phyloP scores from a whole-genome alignment of 208 protist species.

The Trypanosomatidae sp. region DNA sequence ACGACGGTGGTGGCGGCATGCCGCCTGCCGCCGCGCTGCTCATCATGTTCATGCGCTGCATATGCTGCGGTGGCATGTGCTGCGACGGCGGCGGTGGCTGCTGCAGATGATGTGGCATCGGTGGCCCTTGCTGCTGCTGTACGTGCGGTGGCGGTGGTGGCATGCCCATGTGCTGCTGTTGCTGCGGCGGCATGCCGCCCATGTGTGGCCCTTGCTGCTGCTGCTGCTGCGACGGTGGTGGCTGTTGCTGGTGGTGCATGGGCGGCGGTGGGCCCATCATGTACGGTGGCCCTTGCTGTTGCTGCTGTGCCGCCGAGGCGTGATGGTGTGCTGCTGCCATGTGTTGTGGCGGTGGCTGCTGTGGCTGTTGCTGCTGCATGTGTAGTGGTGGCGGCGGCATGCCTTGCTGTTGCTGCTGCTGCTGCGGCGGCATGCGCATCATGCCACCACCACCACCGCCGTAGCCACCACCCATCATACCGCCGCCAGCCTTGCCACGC shows the following conservation, averaged over 20 bases:
- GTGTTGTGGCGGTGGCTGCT: background rate
- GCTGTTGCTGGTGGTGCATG: constrained; percentile 8
- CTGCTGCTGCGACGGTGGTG: background rate
- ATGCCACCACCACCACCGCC: background rate
- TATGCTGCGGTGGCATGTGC: no score
- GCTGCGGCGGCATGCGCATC: background rate
- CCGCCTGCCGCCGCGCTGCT: no score
- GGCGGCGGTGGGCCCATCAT: background rate
- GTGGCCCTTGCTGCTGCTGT: constrained; percentile 4
- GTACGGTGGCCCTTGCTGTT: no score
- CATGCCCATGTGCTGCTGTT: background rate
- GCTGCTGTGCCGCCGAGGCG: no score
- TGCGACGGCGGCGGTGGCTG: background rate
- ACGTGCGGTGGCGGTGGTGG: constrained; percentile 2
- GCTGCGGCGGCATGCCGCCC: no score
- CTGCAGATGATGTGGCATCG: background rate
- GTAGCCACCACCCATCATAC: background rate
- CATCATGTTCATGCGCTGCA: background rate
- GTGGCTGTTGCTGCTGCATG: background rate
- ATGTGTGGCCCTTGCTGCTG: background rate
- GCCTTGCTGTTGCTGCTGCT: constrained; percentile 9
- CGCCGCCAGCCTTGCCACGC: background rate
- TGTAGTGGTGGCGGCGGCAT: background rate
- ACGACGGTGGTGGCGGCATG: constrained; percentile 3
- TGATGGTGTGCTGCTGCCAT: no score